These are phyloP conservation scores for Sporothrix schenckii DNA, from an alignment of 2,329 filamentous ascomycete species.

Conservation along the genomic window DNA sequence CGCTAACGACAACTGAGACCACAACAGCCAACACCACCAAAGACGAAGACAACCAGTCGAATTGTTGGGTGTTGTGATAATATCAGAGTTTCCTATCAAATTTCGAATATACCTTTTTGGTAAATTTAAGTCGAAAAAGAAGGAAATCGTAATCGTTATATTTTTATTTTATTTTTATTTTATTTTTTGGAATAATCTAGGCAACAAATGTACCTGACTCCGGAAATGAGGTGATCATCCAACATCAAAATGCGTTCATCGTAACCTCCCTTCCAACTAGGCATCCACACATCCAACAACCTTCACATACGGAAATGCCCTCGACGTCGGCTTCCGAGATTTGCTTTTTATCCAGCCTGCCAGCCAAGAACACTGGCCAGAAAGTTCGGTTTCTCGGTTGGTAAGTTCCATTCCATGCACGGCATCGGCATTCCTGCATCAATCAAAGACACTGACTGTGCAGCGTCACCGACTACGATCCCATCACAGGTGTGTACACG, in stretches of 20 bases:
- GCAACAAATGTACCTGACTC: background rate
- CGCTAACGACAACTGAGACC: background rate
- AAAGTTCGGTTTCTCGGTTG: constrained; percentile 94
- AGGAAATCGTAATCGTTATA: background rate
- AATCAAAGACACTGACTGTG: background rate
- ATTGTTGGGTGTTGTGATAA: too few species aligned
- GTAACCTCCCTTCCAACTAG: background rate
- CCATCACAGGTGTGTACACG: constrained; percentile 61
- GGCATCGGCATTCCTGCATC: background rate
- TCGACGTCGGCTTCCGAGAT: constrained; percentile 60
- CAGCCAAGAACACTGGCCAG: constrained; percentile 56
- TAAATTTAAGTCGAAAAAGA: too few species aligned
- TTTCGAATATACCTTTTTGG: background rate
- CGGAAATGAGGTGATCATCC: background rate
- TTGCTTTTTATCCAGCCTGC: constrained; percentile 66
- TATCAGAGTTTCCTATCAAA: background rate
- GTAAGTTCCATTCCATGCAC: constrained; percentile 56
- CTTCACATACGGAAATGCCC: background rate
- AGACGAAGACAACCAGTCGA: too few species aligned
- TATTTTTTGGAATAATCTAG: too few species aligned
- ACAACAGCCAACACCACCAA: background rate
- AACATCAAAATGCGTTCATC: background rate
- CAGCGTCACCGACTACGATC: constrained; percentile 55
- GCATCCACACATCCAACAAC: background rate
- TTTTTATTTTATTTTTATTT: background rate